phyloP scores from a whole-genome alignment of 371 early-diverging fungal species.

The Rhizoclosmatium hyalinum region DNA sequence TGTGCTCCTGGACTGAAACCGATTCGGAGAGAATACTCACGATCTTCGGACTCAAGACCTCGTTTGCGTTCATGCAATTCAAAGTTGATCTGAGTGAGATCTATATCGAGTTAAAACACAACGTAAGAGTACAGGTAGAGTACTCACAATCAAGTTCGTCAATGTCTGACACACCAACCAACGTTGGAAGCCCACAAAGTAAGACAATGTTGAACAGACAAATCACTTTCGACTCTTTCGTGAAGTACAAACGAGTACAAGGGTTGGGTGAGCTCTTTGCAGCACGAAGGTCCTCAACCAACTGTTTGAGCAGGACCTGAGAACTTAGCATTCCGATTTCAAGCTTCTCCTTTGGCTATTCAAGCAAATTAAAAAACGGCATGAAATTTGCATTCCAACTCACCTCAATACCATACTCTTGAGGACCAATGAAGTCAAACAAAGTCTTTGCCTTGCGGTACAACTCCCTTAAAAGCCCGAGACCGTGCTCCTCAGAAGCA shows the following conservation, averaged over 20 bases:
- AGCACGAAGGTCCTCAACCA: conserved; percentile 77
- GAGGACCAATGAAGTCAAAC: conserved; percentile 92
- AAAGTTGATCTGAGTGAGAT: conserved; percentile 95
- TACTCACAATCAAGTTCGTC: conserved; percentile 92
- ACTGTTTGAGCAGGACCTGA: conserved; percentile 75
- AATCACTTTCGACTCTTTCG: conserved; percentile 90
- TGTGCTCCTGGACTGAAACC: conserved; percentile 92
- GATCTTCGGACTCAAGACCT: conserved; percentile 46
- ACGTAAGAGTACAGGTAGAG: conserved; percentile 9
- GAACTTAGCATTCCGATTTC: conserved; percentile 86
- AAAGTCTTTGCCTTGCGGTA: conserved; percentile 81
- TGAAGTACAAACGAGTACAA: conserved; percentile 90
- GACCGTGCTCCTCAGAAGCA: conserved; percentile 31
- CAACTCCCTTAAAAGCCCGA: conserved; percentile 64
- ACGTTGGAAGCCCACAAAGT: conserved; percentile 82
- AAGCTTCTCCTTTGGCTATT: conserved; percentile 74
- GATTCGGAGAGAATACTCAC: conserved; percentile 87
- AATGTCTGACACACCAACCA: conserved; percentile 68
- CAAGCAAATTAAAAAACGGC: not conserved
- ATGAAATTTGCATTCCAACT: too few relatives aligned
- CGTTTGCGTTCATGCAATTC: conserved; percentile 92
- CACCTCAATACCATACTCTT: conserved; percentile 87
- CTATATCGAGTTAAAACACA: conserved; percentile 30
- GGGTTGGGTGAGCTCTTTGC: conserved; percentile 58
- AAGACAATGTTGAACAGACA: conserved; percentile 89